Evolutionary conservation across 345 rosid genomes (phyloP), one percentile per base, ranked within the genome.

Genomic region (Nasturtium officinale): DNA sequence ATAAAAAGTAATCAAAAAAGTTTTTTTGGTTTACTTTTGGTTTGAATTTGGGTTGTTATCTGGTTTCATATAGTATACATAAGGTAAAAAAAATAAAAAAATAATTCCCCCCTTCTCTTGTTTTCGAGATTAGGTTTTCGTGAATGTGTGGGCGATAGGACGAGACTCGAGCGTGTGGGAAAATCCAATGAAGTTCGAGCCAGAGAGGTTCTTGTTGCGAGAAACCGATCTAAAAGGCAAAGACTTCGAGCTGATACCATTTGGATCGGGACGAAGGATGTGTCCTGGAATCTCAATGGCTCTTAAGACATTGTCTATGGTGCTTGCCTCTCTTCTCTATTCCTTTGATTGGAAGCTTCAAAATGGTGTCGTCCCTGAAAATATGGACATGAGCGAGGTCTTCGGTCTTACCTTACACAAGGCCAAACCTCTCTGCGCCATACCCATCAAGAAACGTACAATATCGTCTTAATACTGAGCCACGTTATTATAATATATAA

Each of bases 91-190:
- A 0, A 11, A 12, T 10, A n/a, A 10, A 9, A 15, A 42, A 42
- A 15, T 0, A 53, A 1, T 1, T 18, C 5, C 5, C 25, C 25
- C 2, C 1, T 32, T 30, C 8, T 32, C 1, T 58, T 33, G 3
- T 16, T 25, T 43, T 13, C 2, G 33, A 18, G 7, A 20, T 15
- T 65, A 82, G 60, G 73, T 85, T 23, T 28, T 79, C 1, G 79
- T 85, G 30, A 82, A 80, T 28, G 67, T 53, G 0, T 80, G 77
- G 79, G 74, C 76, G 5, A 78, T 82, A 6, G 85, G 87, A 42
- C 38, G 79, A 21, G 84, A 83, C 55, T 10, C 84, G 3, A 69
- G 9, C 5, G 54, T 67, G 10, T 82, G 85, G 85, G 66, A 59
- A 12, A 62, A 80, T 43, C 79, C 83, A 2, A 29, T 21, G 8